Base-by-base conservation (phyloP, 805 yeast genomes). In the Zygosaccharomyces bailii region DNA sequence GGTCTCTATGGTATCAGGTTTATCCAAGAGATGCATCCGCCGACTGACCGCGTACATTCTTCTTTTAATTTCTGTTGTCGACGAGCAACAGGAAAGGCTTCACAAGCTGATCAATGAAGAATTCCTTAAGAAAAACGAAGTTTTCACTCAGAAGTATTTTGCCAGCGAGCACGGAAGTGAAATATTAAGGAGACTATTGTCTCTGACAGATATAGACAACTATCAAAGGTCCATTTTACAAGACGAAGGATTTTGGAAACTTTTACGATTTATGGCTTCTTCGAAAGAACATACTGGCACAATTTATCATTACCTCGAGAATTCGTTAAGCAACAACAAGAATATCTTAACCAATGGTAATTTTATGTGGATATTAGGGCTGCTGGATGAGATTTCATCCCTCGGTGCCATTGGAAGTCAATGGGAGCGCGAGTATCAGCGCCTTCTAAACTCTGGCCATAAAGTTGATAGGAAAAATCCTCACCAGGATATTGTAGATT, bases 391-490 rank as follows among this genome's bases (percentile, higher is more conserved):
- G 52, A 74, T 86, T 13, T 84, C 93, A 0, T 84, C 91, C 1
- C 78, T 83, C 37, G 95, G 95, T 6, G 88, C 93, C 0, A 69
- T 82, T 42, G 91, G 88, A 5, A 80, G 86, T 3, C 85, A 80
- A 57, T 79, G 79, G 76, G 93, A 86, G 60, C 83, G 79, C 50
- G 84, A 79, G 45, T 70, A 70, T 44, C 83, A 75, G 31, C 61
- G 65, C 16, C 56, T 73, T 34, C 58, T 67, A 9, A 66, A 67
- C 19, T 67, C 71, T 29, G 79, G 76, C 0, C 73, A 72, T 46
- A 68, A 68, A 25, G 66, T 69, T 8, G 71, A 68, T 19, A 65
- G 63, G 43, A 69, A 71, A 49, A 73, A 72, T 54, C 80, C 78
- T 39, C 74, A 73, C 63, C 75, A 73, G 50, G 77, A 72, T 7